Evolutionary conservation across 805 yeast species (phyloP), one percentile per base, ranked within the genome.

Genomic region (Yarrowia sp.): DNA sequence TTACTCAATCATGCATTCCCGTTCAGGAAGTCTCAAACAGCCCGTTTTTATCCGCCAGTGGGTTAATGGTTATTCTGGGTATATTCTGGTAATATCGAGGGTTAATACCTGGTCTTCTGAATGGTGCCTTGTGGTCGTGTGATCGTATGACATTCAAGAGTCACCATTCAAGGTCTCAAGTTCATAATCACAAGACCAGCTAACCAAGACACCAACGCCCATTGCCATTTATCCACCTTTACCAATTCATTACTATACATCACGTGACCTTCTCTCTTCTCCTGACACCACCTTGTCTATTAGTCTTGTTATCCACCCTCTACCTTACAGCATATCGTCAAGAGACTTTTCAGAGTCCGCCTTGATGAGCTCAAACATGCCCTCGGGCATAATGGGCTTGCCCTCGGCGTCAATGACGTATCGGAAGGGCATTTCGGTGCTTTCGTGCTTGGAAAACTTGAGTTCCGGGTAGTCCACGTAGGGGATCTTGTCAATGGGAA

Each of bases 391-490:
- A 12, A 95, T 90, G 1, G 99, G 98, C 70, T 85, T 83, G 3
- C 85, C 86, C 0, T 74, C 76, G 39, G 68, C 61, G 72, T 90
- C 90, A 69, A 87, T 78, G 17, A 94, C 89, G 74, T 94, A 94
- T 75, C 99, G 84, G 80, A 94, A 94, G 2, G 99, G 99, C 99
- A 94, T 94, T 76, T 94, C 98, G 0, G 97, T 92, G 3, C 96
- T 90, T 78, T 95, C 99, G 74, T 90, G 86, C 76, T 88, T 89
- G 78, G 82, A 88, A 80, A 90, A 94, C 75, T 92, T 86, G 72
- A 94, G 89, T 78, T 94, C 98, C 3, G 99, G 99, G 76, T 91
- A 92, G 76, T 95, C 98, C 65, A 94, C 86, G 76, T 91, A 94
- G 68, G 85, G 84, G 70, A 95, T 91, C 64, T 90, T 85, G 70